Base-by-base conservation (phyloP, 2,329 filamentous ascomycete genomes). In the Hypoxylon sp. region DNA sequence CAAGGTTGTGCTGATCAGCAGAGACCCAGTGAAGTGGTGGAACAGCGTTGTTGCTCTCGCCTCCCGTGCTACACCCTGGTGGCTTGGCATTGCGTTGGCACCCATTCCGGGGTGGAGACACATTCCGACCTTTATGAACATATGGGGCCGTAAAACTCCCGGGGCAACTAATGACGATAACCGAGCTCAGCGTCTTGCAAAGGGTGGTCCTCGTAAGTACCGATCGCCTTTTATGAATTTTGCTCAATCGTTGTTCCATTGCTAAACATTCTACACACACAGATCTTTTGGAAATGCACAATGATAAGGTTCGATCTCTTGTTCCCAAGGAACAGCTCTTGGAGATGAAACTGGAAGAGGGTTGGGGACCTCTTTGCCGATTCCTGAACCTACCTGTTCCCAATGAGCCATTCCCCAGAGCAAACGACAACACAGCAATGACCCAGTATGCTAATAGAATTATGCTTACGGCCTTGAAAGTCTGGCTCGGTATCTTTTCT, bases 351-450 rank as follows among this genome's bases (percentile, higher is more conserved):
- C 54, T 77, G 29, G 64, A 72, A 5, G 63, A 76, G 8, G 74
- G 74, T 1, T 77, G 74, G 75, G 69, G 24, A 31, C 71, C 75
- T 14, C 39, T 76, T 33, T 74, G 70, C 50, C 47, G 67, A 47
- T 76, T 76, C 44, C 52, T 76, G 29, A 59, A 48, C 11, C 50
- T 72, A 13, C 73, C 74, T 0, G 57, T 71, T 13, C 74, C 74
- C 2, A 62, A 75, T 11, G 69, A 72, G 4, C 69, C 70, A 1
- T 73, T 77, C 3, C 74, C 74, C 0, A 67, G 66, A 11, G 69
- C 72, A 4, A 77, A 77, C 24, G 74, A 76, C n/a, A 70, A 60
- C 1, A 66, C 74, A 14, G 75, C 75, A 1, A 69, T 71, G 0
- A 57, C 74, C 17, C 59, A 57, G 8, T 73, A 71, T 22, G 65